Base-by-base conservation (phyloP, 2,329 filamentous ascomycete genomes). In the Nannizziopsis barbatae region DNA sequence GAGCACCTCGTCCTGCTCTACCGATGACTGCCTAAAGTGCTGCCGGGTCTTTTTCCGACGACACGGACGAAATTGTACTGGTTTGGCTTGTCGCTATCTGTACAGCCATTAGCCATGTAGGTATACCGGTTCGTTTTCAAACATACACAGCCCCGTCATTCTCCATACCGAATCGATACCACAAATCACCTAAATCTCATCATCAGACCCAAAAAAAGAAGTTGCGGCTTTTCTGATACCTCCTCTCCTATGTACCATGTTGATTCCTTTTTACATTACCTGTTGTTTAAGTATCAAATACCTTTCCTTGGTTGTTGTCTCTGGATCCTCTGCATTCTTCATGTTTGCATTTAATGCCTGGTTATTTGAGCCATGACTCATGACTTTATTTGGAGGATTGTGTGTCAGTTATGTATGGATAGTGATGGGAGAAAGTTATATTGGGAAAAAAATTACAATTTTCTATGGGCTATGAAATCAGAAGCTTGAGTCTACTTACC, bases 81-180 rank as follows among this genome's bases (percentile, higher is more conserved):
- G 22, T 7, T 3, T 27, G n/a, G 22, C 22, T 27, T 27, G 22
- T 27, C 22, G 22, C 22, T 27, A 7, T 7, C 7, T 27, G 4
- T 47, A 42, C 45, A 37, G 41, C 18, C 40, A 47, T 36, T 47
- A 47, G 36, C 45, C 45, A 36, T 42, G 31, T 27, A 27, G 22
- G 22, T 27, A 27, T 27, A 27, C 31, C 30, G 41, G 38, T 30
- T 42, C 30, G 45, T 36, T 47, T 46, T 35, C 15, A 4, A 7
- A 27, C 22, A 46, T 46, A 35, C 38, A 30, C 39, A 20, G 5
- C 22, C 18, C 36, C n/a, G 18, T 10, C 14, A 39, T 33, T 12
- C 7, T 20, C 32, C 33, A 33, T 27, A 20, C 44, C n/a, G 22
- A 10, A 33, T 32, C 12, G 36, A 33, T n/a, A 33, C 27, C 11